Evolutionary conservation across 441 rosid species (phyloP), one percentile per base, ranked within the genome.

Genomic region (Manihot esculenta): DNA sequence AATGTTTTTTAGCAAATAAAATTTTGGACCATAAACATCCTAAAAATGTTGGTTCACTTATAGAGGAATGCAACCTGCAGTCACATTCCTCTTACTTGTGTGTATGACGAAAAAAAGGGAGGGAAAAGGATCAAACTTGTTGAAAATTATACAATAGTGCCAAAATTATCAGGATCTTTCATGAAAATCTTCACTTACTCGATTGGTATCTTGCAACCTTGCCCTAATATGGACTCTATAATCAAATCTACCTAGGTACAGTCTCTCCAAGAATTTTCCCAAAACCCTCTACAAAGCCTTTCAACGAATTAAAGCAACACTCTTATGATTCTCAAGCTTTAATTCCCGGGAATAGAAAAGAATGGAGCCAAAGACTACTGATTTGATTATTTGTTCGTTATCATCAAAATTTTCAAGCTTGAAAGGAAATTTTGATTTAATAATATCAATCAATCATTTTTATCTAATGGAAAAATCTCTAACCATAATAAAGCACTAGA

Each of bases 141-240:
- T 91, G 68, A 91, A 91, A 68, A 85, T 85, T 8, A 84, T 73
- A 90, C 76, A 66, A 91, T 62, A 8, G 88, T 79, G 27, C 87
- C 89, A 44, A 85, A 89, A 56, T 86, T 87, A 26, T 75, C 79
- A 0, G 91, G 87, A 81, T 77, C 79, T 71, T 91, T 94, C 80
- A 87, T 50, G 84, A 81, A 91, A 60, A 91, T 84, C 89, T 89
- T 94, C 45, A 91, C 82, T 35, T 86, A 87, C 0, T 94, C 97
- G 0, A 89, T 87, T 18, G 97, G 97, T 91, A 89, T 87, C 80
- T 91, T 94, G 55, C 97, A 91, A 70, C 97, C 89, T 81, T 85
- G 94, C 48, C 92, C 92, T 70, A 91, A 72, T 13, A 89, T 85
- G 4, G 91, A 85, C 4, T 78, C 82, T n/a, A 64, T 91, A 91